These are phyloP conservation scores for Sclerotinia nivalis DNA, from an alignment of 2,329 filamentous ascomycete genomes.

Conservation along the genomic window DNA sequence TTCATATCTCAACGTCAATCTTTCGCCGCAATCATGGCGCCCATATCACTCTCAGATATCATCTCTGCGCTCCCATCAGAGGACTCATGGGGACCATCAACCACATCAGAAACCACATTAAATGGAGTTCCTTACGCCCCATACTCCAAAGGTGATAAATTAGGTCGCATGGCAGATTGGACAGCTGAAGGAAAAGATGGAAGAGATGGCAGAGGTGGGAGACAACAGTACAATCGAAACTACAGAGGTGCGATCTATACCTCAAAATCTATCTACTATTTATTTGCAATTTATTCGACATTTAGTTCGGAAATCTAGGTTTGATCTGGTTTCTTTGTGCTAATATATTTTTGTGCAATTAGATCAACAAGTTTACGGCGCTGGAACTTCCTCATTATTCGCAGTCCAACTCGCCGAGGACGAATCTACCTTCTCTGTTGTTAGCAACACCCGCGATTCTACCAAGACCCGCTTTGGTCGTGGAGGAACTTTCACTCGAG, in stretches of 20 bases:
- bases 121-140: conserved; percentile 96
- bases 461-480: conserved; percentile 85
- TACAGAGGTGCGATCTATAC: conserved; percentile 70
- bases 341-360: conserved; percentile 29
- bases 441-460: conserved; percentile 89
- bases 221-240: conserved; percentile 88
- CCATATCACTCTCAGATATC: conserved; percentile 61
- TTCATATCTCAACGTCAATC: conserved; percentile 23
- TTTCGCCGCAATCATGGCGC: conserved; percentile 48
- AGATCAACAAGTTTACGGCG: conserved; percentile 98
- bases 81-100: conserved; percentile 84
- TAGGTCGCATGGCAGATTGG: conserved; percentile 99
- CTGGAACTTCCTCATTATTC: conserved; percentile 83
- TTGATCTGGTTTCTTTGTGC: conserved; percentile 18
- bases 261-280: conserved; percentile 27
- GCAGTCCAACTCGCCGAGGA: conserved; percentile 90
- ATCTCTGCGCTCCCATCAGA: conserved; percentile 71
- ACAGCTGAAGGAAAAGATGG: conserved; percentile 84
- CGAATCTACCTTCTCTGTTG: conserved; percentile 95
- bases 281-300: conserved; percentile 26
- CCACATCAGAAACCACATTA: conserved; percentile 82
- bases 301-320: conserved; percentile 20
- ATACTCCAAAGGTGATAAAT: conserved; percentile 97
- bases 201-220: conserved; percentile 69
- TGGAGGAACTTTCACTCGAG: conserved; percentile 86